Conservation (phyloP, 148 eudicot genomes). For the Rhododendron mucronatum region DNA sequence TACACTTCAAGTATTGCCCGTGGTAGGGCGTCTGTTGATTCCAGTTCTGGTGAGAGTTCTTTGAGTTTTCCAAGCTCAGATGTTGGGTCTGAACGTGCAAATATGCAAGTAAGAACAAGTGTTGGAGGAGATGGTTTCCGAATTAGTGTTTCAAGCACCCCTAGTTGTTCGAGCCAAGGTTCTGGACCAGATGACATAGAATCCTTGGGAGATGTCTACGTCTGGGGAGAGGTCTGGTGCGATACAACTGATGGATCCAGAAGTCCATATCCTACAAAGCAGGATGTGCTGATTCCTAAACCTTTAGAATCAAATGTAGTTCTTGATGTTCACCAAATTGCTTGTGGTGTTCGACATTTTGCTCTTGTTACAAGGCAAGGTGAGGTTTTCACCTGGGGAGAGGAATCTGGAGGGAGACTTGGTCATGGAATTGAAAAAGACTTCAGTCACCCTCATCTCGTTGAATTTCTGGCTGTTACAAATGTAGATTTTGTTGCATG, state of each 20-base stretch:
- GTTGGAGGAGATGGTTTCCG: constrained; percentile 63
- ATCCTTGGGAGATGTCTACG: constrained; percentile 70
- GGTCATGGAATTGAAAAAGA: constrained; percentile 77
- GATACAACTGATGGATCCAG: constrained; percentile 41
- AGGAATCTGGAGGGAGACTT: constrained; percentile 83
- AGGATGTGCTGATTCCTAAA: constrained; percentile 56
- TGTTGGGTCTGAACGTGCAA: constrained; percentile 57
- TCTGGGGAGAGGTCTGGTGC: constrained; percentile 80
- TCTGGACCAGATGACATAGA: constrained; percentile 83
- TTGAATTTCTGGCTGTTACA: constrained; percentile 56
- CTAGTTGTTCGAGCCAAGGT: constrained; percentile 68
- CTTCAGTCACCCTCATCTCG: constrained; percentile 53
- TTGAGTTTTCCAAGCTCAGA: constrained; percentile 33
- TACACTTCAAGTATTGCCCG: constrained; percentile 35
- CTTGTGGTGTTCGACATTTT: constrained; percentile 72
- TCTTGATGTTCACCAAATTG: constrained; percentile 76
- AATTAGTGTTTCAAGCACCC: constrained; percentile 74
- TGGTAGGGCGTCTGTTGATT: constrained; percentile 49
- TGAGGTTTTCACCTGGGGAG: constrained; percentile 93
- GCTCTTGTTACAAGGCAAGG: constrained; percentile 86
- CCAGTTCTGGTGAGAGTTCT: constrained; percentile 11
- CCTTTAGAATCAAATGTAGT: constrained; percentile 77
- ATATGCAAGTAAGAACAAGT: constrained; percentile 62
- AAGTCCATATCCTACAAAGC: constrained; percentile 24
- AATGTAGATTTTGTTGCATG: constrained; percentile 74